Base-by-base conservation (phyloP, 768 basidiomycete genomes). In the Baorangia bicolor region DNA sequence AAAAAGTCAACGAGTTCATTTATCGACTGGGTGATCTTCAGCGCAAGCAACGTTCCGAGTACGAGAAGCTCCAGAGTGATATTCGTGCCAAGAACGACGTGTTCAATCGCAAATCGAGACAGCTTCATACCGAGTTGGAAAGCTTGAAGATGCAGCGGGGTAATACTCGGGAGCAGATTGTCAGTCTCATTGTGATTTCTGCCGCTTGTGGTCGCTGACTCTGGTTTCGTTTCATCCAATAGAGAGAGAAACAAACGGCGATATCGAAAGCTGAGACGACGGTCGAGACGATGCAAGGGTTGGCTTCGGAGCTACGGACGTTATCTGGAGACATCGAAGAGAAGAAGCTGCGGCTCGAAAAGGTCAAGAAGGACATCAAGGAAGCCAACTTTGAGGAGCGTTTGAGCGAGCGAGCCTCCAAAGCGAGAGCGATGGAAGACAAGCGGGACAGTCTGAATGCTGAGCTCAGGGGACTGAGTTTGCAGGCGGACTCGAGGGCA, bases 401-500 rank as follows among this genome's bases (percentile, higher is more conserved):
- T 38, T 64, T 92, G 23, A 73, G 66, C 0, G 84, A 88, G 55
- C 80, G 83, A 50, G 74, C 75, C 0, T 69, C 75, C 27, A 81
- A 80, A 54, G 74, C 77, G n/a, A 80, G 86, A 34, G 66, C 60
- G 25, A 74, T 92, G 47, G 92, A 98, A 56, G 84, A 83, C 34
- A 78, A 77, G 44, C 77, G 88, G 48, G 92, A 95, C 18, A 68
- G 69, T 20, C 73, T 96, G 56, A 90, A 87, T 51, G 60, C 70
- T 0, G 95, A 97, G 57, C 77, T 94, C 39, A 78, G 83, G 31
- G 73, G 77, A 2, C 72, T 97, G 62, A 92, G 84, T 61, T 64
- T 83, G 42, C 94, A 98, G 67, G 87, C 91, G 0, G 90, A 94
- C 51, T 77, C 83, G 1, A 77, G 96, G 41, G 92, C 94, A 2